A percentile compares a stretch with the other conserved stretches of the same genome.
phyloP scores from a whole-genome alignment of 2,329 filamentous ascomycete genomes.

The Sporothrix schenckii region DNA sequence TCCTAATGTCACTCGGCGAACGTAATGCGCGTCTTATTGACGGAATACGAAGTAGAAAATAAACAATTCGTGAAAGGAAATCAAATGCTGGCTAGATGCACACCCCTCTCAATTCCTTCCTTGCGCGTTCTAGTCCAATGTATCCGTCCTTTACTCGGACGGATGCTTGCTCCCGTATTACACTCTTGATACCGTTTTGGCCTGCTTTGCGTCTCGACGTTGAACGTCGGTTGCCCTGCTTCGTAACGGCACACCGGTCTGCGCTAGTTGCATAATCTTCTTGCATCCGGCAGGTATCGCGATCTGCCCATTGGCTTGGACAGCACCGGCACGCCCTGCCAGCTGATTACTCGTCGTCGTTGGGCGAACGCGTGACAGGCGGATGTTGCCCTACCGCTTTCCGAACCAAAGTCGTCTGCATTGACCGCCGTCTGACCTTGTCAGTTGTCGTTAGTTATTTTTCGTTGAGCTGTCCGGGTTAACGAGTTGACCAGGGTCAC shows the following conservation, averaged over 20 bases:
- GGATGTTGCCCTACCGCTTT: too few relatives aligned
- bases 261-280: background rate
- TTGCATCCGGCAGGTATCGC: background rate
- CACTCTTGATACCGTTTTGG: too few relatives aligned
- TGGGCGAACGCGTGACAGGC: too few relatives aligned
- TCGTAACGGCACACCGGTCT: background rate
- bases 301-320: background rate
- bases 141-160: background rate
- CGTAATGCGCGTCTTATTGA: too few relatives aligned
- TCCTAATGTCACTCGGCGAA: too few relatives aligned
- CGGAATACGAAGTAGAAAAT: too few relatives aligned
- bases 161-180: background rate
- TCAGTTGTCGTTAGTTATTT: too few relatives aligned
- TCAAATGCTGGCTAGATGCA: background rate
- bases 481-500: too few relatives aligned
- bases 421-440: too few relatives aligned
- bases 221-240: background rate
- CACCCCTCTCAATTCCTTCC: background rate
- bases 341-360: background rate
- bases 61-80: background rate
- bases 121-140: background rate
- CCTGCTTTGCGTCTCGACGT: too few relatives aligned
- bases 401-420: too few relatives aligned
- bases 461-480: too few relatives aligned
- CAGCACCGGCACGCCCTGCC: background rate